Evolutionary conservation across 2,329 filamentous ascomycete genomes (phyloP), one percentile per base, ranked within the genome.

Genomic region (Clonostachys solani): DNA sequence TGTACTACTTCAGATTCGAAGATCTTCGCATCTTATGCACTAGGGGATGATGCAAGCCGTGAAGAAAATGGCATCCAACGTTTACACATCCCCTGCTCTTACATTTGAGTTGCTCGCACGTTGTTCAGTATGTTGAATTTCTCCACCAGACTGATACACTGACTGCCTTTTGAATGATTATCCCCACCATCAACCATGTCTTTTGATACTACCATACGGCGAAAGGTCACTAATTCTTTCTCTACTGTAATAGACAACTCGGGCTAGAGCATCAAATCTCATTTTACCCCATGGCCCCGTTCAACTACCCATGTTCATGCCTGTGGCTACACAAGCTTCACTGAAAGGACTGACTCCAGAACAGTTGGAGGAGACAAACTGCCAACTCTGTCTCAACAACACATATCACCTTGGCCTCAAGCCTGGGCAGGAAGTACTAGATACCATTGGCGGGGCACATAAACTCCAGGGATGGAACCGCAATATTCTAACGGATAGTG

Each of bases 361-460:
- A 54, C 94, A 99, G 62, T 76, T 99, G 3, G 92, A 94, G 58
- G 85, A 89, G 46, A 95, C 92, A 1, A 84, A 89, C 40, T 99
- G 95, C 61, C 83, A 88, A 49, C 72, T 99, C 40, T 99, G 94
- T 65, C 73, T 99, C 54, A 99, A 99, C 72, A 99, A 99, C 69
- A 99, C 94, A 12, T 99, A 99, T 62, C 94, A 99, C 65, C 74
- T 99, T 50, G 94, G 94, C 10, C 73, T 99, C 47, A 97, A 96
- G 68, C 94, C 94, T 1, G 95, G 94, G 1, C 92, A 97, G 64
- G 86, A 89, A 36, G 87, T 92, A 6, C 77, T 99, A 17, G 89
- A 95, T 57, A 80, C 85, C 3, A 78, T 97, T 45, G 94, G 94
- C 40, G 94, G 95, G 47, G 94, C 94, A 29, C 95, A 99, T 69